phyloP scores from a whole-genome alignment of 257 asterid genomes.

The Solanum lignicaule region DNA sequence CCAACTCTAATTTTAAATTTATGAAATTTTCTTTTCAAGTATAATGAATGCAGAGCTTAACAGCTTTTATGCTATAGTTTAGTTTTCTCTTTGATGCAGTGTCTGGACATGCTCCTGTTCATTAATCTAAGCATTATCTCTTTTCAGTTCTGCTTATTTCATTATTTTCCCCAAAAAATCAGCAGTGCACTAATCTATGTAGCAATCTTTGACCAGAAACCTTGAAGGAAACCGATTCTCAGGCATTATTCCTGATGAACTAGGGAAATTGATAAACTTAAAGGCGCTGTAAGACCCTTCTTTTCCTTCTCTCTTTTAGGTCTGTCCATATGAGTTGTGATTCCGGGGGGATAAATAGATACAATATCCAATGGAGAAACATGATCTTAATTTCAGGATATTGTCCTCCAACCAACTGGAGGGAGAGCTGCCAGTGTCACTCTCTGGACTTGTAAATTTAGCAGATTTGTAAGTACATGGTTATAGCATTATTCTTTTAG shows the following conservation, averaged over 20 bases:
- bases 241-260: constrained; percentile 58
- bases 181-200: background rate
- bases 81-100: background rate
- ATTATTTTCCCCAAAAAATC: background rate
- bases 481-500: background rate
- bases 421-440: constrained; percentile 56
- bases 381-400: constrained; percentile 46
- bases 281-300: constrained; percentile 44
- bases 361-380: constrained; percentile 1
- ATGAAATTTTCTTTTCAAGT: background rate
- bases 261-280: constrained; percentile 57
- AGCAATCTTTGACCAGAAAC: constrained; percentile 33
- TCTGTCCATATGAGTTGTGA: background rate
- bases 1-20: background rate
- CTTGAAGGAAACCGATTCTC: constrained; percentile 77
- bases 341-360: background rate
- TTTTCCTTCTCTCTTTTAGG: background rate
- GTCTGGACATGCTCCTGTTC: background rate
- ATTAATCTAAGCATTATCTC: background rate
- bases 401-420: constrained; percentile 70
- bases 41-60: background rate
- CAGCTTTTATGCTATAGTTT: background rate
- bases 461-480: constrained; percentile 54
- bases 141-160: background rate
- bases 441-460: constrained; percentile 46